Conservation (phyloP, 106 monocot genomes). For the Platanthera guangdongensis region DNA sequence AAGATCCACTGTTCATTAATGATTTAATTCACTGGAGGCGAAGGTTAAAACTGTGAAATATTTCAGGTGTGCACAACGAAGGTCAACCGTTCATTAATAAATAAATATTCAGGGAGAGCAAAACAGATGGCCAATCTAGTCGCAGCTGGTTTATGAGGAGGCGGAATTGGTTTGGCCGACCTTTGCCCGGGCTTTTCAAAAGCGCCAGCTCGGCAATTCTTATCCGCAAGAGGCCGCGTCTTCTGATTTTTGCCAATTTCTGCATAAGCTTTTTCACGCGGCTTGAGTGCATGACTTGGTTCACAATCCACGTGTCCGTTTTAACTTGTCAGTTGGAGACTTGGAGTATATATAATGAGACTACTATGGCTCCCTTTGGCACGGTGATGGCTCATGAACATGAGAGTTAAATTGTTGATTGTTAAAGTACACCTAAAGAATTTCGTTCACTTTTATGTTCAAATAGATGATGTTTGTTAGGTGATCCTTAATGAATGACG, state of each 20-base stretch:
- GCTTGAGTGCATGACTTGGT: background rate
- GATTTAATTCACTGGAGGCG: no score
- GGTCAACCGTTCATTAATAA: background rate
- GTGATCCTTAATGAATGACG: no score
- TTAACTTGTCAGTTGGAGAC: no score
- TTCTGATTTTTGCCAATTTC: background rate
- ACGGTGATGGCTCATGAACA: no score
- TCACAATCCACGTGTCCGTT: background rate
- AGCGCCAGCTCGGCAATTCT: background rate
- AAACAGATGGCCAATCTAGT: background rate
- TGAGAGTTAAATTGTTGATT: no score
- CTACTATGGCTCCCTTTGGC: no score
- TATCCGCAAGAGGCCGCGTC: background rate
- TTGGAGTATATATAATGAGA: no score
- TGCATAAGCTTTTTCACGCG: background rate
- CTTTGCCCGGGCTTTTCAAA: background rate
- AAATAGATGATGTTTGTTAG: no score
- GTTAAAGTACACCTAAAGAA: no score
- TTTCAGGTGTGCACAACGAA: background rate
- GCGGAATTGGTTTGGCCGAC: background rate
- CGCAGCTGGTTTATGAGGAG: background rate
- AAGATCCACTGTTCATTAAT: no score
- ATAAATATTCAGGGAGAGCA: background rate
- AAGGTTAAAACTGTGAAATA: no score
- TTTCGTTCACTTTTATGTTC: no score